phyloP scores from a whole-genome alignment of 2,329 filamentous ascomycete species.

The Cylindrodendrum hubeiense region DNA sequence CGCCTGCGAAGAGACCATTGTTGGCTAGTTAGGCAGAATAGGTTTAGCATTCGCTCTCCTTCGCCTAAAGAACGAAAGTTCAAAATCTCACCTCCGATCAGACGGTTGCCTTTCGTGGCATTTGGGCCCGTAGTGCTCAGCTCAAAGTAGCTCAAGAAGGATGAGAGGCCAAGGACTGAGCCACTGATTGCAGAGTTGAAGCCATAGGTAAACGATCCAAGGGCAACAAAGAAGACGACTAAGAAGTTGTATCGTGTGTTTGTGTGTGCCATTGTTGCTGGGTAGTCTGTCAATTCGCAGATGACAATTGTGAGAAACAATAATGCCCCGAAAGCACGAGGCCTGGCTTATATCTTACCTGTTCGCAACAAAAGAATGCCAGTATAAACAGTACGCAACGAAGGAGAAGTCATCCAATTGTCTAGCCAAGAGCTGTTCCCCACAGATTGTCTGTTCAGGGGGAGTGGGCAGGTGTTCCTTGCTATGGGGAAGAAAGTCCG shows the following conservation, averaged over 20 bases:
- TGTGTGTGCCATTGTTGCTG: background rate
- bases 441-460: background rate
- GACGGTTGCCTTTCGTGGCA: background rate
- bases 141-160: constrained; percentile 1
- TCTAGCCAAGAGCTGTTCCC: background rate
- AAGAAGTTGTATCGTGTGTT: constrained; percentile 7
- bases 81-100: constrained; percentile 4
- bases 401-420: too few relatives aligned
- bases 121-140: constrained; percentile 2
- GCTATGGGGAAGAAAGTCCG: background rate
- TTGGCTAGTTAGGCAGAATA: background rate
- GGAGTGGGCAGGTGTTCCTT: background rate
- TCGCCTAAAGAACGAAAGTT: background rate
- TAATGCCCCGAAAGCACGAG: background rate
- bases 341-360: background rate
- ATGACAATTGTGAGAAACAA: background rate
- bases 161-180: background rate
- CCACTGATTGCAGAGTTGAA: constrained; percentile 11
- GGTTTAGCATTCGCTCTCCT: background rate
- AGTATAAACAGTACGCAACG: too few relatives aligned
- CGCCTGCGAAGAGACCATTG: constrained; percentile 7
- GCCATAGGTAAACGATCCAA: constrained; percentile 10
- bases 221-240: constrained; percentile 8
- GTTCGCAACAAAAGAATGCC: too few relatives aligned
- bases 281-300: background rate